Conservation (phyloP, 106 monocot genomes). For the Platanthera guangdongensis region DNA sequence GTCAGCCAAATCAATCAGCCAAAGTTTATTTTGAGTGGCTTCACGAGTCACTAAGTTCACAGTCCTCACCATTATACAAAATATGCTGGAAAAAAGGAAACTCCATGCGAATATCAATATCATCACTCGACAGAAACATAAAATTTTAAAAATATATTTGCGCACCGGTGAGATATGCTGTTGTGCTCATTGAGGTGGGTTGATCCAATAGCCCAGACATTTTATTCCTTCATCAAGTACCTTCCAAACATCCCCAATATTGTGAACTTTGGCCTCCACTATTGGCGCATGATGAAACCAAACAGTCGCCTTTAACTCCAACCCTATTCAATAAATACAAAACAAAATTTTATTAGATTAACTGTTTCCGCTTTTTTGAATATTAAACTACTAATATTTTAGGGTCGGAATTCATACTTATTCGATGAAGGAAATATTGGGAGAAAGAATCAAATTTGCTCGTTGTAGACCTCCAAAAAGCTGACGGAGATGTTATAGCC, state of each 20-base stretch:
- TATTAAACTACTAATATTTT: background rate
- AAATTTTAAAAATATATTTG: too few species aligned
- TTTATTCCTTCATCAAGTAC: conserved; percentile 72
- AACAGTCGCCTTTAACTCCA: conserved; percentile 61
- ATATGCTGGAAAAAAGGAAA: conserved; percentile 41
- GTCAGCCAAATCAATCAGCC: conserved; percentile 87
- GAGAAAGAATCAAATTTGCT: conserved; percentile 74
- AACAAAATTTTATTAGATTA: too few species aligned
- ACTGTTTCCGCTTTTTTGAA: background rate
- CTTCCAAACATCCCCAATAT: conserved; percentile 68
- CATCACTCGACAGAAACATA: background rate
- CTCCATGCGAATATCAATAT: background rate
- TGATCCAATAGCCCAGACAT: conserved; percentile 76
- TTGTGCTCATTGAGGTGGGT: conserved; percentile 91
- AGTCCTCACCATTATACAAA: conserved; percentile 67
- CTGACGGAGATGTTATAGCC: conserved; percentile 65
- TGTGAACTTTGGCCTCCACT: conserved; percentile 66
- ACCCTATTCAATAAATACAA: conserved; percentile 13
- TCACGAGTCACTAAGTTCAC: conserved; percentile 67
- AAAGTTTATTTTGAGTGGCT: conserved; percentile 73
- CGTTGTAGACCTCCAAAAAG: conserved; percentile 89
- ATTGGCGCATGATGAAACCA: conserved; percentile 70
- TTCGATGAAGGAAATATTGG: conserved; percentile 62
- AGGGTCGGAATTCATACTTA: conserved; percentile 30
- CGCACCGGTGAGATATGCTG: conserved; percentile 84